These are phyloP conservation scores for Plectranthus barbatus DNA, from an alignment of 257 asterid species.

Conservation along the genomic window DNA sequence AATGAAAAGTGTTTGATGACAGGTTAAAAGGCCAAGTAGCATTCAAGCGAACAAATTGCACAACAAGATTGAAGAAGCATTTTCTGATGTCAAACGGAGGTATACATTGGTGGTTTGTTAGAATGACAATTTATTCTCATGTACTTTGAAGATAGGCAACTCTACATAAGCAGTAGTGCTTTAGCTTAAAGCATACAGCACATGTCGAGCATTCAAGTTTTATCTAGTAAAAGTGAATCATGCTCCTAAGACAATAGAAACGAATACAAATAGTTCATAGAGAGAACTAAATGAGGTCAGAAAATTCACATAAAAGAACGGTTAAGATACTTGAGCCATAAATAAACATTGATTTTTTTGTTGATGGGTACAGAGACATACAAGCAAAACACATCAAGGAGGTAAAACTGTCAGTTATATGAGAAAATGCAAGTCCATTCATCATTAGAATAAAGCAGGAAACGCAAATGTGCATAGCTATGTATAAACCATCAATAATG, in stretches of 20 bases:
- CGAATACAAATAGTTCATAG: not conserved
- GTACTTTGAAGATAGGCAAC: not conserved
- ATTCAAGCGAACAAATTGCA: not conserved
- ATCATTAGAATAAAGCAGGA: no score
- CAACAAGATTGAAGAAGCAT: not conserved
- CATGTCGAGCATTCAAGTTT: not conserved
- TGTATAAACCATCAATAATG: no score
- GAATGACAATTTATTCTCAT: not conserved
- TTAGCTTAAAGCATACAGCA: not conserved
- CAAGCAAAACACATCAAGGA: not conserved
- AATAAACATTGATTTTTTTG: not conserved
- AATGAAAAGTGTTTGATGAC: not conserved
- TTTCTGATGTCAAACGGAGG: not conserved
- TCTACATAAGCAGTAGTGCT: not conserved
- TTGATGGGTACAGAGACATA: not conserved
- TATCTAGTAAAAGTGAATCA: not conserved
- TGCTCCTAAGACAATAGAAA: not conserved
- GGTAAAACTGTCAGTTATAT: not conserved
- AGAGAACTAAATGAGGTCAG: not conserved
- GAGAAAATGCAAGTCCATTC: not conserved
- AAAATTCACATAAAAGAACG: not conserved
- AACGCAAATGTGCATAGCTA: no score
- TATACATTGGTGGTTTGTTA: not conserved
- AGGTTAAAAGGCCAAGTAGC: conserved; percentile 2
- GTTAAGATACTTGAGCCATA: not conserved